Evolutionary conservation across 176 grass and related monocot species (phyloP).

Genomic region (Neostapfia colusana): DNA sequence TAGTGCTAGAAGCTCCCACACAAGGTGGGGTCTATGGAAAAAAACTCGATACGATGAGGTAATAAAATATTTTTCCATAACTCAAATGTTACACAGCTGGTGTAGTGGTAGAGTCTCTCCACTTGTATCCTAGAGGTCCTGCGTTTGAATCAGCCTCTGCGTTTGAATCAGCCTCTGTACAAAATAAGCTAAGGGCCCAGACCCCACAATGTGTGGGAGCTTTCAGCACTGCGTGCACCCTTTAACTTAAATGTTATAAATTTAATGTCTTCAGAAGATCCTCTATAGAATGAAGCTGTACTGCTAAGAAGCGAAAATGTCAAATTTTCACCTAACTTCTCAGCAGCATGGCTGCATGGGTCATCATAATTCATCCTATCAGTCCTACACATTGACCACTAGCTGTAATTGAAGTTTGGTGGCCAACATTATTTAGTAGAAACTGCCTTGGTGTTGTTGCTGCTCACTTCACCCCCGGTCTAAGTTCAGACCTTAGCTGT

Average conservation of each 20-base stretch:
- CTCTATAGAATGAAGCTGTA: not conserved
- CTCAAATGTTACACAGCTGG: no score
- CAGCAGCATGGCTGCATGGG: not conserved
- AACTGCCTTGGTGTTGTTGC: not conserved
- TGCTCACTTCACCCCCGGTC: not conserved
- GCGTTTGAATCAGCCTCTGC: no score
- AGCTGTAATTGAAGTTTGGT: not conserved
- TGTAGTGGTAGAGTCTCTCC: no score
- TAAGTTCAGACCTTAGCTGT: constrained; percentile 1
- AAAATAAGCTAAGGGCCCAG: no score
- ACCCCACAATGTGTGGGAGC: no score
- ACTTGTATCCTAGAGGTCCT: no score
- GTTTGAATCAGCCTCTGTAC: no score
- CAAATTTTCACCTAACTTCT: not conserved
- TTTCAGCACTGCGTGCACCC: not conserved
- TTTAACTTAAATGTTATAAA: not conserved
- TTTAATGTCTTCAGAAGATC: not conserved
- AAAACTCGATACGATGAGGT: no score
- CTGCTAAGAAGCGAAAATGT: not conserved
- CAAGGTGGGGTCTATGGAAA: no score
- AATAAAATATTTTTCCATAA: no score
- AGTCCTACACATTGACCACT: not conserved
- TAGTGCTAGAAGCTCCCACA: no score
- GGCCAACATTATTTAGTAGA: not conserved
- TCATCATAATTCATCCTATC: not conserved